Base-by-base conservation (phyloP, 2,329 filamentous ascomycete genomes). In the Colletotrichum sp. region DNA sequence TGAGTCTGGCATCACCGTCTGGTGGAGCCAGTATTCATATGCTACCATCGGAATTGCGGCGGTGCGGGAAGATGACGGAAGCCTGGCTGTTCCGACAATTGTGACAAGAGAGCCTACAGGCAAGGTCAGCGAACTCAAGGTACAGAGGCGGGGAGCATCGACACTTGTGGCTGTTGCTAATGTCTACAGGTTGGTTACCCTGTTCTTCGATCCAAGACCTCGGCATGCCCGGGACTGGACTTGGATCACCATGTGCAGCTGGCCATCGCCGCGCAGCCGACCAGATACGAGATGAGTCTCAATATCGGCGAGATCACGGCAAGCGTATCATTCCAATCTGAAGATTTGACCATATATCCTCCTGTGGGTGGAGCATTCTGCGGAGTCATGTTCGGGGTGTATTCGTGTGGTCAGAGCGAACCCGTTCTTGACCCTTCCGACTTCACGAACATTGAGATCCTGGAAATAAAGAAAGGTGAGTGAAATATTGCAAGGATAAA, bases 1-100 rank as follows among this genome's bases (percentile, higher is more conserved):
- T 4, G 90, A 92, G 81, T 89, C 90, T 1, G 90, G 90, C 0
- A 82, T 87, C 0, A 87, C 88, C 0, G 79, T 91, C 0, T 92
- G 88, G 86, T 90, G 89, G 88, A 90, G 87, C 61, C 87, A 89
- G 10, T 85, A 82, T 70, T 85, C 85, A 0, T 83, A 84, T 55
- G 81, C 82, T 8, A 79, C 82, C 0, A 78, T 83, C 16, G 82
- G 82, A 27, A 58, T 85, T 2, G 79, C 80, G 4, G 69, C 80
- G 2, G 71, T 78, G 6, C 79, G 79, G 58, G 39, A 56, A 9
- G 55, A 74, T 30, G 66, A 71, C 13, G 77, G 76, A 15, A 32
- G 71, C 16, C 32, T 39, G 12, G 48, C 55, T 25, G 66, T 72
- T 22, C 71, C 67, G 36, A 78, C 74, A 2, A 58, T 82, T 8